Percentiles rank a stretch among this genome's conserved stretches.
These are phyloP conservation scores for Hypsizygus marmoreus DNA, from an alignment of 768 basidiomycete genomes.

Conservation along the genomic window DNA sequence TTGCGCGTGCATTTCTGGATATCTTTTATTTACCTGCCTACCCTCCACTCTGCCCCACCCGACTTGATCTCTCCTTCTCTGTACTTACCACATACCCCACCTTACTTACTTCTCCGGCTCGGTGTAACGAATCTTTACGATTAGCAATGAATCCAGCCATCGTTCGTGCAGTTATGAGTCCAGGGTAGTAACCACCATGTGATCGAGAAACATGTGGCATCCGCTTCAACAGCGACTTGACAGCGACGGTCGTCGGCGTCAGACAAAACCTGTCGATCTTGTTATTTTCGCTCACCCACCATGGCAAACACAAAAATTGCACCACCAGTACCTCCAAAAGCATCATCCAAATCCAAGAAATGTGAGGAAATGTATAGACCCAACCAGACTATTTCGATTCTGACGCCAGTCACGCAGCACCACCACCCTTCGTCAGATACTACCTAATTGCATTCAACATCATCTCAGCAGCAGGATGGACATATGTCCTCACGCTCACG, in stretches of 20 bases:
- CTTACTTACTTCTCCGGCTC: no score
- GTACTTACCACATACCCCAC: constrained; percentile 9
- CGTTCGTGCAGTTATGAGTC: background rate
- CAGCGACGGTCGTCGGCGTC: no score
- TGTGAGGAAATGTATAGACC: background rate
- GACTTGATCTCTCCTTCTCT: background rate
- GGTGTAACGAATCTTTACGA: constrained; percentile 11
- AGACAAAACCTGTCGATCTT: background rate
- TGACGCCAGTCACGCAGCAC: constrained; percentile 16
- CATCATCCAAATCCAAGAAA: constrained; percentile 5
- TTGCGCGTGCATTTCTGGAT: no score
- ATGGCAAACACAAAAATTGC: constrained; percentile 6
- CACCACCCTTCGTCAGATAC: constrained; percentile 35
- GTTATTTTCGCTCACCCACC: background rate
- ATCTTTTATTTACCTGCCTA: constrained; percentile 5
- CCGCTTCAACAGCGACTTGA: no score
- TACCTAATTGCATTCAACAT: constrained; percentile 84
- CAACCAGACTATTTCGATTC: background rate
- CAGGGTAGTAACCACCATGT: background rate
- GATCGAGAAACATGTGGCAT: no score
- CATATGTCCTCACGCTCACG: constrained; percentile 61
- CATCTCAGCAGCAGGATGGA: constrained; percentile 76
- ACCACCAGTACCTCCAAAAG: constrained; percentile 6
- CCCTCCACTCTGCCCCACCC: background rate
- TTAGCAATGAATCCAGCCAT: background rate